Evolutionary conservation across 371 early-diverging fungal genomes (phyloP).

Genomic region (Mucor mucedo): DNA sequence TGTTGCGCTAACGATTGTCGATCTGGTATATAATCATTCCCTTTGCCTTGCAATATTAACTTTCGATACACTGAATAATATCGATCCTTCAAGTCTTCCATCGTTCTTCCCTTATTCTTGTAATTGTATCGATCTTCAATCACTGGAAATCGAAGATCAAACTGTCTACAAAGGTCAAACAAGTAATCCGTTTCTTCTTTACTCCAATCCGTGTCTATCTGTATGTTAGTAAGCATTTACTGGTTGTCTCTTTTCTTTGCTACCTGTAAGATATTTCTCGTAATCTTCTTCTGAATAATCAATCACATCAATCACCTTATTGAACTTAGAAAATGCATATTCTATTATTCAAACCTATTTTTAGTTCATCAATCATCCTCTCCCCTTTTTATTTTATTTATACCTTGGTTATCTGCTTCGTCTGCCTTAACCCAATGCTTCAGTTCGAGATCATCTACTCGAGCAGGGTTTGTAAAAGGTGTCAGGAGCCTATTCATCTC

Average conservation of each 20-base stretch:
- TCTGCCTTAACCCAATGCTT: slow-evolving; percentile 79
- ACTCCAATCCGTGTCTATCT: slow-evolving; percentile 77
- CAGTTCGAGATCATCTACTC: slow-evolving; percentile 72
- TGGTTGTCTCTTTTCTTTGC: not conserved
- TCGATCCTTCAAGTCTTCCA: slow-evolving; percentile 80
- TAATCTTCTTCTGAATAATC: slow-evolving; percentile 80
- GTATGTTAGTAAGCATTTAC: not conserved
- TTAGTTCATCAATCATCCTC: not conserved
- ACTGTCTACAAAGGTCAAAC: slow-evolving; percentile 73
- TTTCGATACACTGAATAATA: slow-evolving; percentile 72
- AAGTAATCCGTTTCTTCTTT: slow-evolving; percentile 87
- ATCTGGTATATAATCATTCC: slow-evolving; percentile 39
- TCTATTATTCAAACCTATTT: slow-evolving; percentile 31
- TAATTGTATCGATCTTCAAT: slow-evolving; percentile 83
- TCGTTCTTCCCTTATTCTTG: slow-evolving; percentile 35
- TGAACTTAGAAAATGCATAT: slow-evolving; percentile 70
- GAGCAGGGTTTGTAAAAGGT: slow-evolving; percentile 80
- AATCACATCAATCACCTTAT: slow-evolving; percentile 65
- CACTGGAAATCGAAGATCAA: slow-evolving; percentile 83
- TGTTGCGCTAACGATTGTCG: slow-evolving; percentile 44
- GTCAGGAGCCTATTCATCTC: slow-evolving; percentile 64
- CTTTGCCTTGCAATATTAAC: slow-evolving; percentile 48
- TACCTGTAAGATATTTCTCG: slow-evolving; percentile 53
- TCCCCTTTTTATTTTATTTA: not conserved
- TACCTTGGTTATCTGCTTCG: slow-evolving; percentile 33